Base-by-base conservation (phyloP, 495 filamentous ascomycete species). In the Aspergillus saccharolyticus region DNA sequence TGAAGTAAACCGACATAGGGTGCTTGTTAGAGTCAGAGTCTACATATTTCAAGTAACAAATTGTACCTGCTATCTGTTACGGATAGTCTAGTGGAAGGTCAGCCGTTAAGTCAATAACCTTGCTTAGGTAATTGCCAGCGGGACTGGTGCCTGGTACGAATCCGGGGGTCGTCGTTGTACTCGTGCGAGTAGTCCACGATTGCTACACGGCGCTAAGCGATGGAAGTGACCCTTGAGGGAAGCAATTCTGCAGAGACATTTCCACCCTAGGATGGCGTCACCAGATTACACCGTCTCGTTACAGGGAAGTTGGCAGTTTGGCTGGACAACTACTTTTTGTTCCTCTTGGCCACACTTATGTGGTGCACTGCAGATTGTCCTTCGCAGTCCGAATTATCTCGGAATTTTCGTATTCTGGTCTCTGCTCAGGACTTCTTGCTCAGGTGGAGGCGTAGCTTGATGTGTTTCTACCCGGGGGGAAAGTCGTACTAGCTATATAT, bases 221-320 rank as follows among this genome's bases (percentile, higher is more conserved):
- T 83, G 81, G 74, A 76, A 69, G 74, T 78, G 77, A 83, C 71
- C 63, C 77, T 82, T 79, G 79, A 84, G 81, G 78, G 79, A 82
- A 83, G 81, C 70, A 83, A 83, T 83, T 82, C 79, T 81, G 81
- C 81, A 84, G 78, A 82, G 77, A 73, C 74, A 78, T 71, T 69
- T 80, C 71, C 81, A 81, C 81, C 80, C 76, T 74, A 69, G 76
- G 72, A 70, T 81, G 81, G 81, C 81, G 81, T 72, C 66, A 73
- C 73, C 75, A 78, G 80, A 83, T 73, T 70, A 82, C 79, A 82
- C 74, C 76, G 71, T 66, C 68, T 61, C 56, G 73, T 74, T 75
- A 73, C 71, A 72, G 66, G 77, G 69, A 68, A 66, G 51, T 59
- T 67, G 68, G 66, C 67, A 70, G 61, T 68, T 73, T 70, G 74